Percentiles rank a stretch among this genome's conserved stretches.
Evolutionary conservation across 2,329 filamentous ascomycete species (phyloP).

Genomic region (Hymenoscyphus scutula): DNA sequence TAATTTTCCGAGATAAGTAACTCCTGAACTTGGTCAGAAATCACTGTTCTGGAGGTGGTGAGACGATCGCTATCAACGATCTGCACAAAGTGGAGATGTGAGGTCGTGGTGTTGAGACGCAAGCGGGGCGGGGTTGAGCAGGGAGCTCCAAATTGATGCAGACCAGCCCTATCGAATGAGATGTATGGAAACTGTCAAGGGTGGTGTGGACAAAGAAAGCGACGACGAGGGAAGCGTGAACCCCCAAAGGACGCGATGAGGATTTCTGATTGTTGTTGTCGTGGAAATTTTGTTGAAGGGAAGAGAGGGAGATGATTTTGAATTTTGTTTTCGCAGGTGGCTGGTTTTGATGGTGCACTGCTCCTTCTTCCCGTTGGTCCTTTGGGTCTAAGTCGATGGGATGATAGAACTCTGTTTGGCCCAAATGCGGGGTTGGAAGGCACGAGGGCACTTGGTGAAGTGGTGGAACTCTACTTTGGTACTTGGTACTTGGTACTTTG

Average conservation of each 20-base stretch:
- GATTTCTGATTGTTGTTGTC: not conserved
- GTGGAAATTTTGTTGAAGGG: not conserved
- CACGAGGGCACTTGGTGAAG: not conserved
- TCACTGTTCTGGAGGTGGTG: not conserved
- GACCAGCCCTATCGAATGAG: slow-evolving; percentile 4
- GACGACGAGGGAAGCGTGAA: not conserved
- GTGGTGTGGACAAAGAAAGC: not conserved
- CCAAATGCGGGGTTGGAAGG: slow-evolving; percentile 1
- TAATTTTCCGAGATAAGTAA: not conserved
- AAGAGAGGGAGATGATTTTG: not conserved
- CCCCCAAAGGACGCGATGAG: too few species aligned
- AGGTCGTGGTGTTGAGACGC: not conserved
- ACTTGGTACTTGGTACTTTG: not conserved
- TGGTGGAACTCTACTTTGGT: not conserved
- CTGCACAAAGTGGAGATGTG: not conserved
- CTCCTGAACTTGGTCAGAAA: not conserved
- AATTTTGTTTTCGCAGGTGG: too few species aligned
- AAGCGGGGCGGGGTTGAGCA: not conserved
- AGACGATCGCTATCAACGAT: not conserved
- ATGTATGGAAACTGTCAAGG: not conserved
- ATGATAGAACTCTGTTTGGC: not conserved
- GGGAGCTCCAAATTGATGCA: not conserved
- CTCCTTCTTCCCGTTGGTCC: slow-evolving; percentile 2
- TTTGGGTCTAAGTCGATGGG: not conserved
- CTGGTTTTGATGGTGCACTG: slow-evolving; percentile 3